phyloP scores from a whole-genome alignment of 164 flowering plant species.

The Brasenia schreberi region DNA sequence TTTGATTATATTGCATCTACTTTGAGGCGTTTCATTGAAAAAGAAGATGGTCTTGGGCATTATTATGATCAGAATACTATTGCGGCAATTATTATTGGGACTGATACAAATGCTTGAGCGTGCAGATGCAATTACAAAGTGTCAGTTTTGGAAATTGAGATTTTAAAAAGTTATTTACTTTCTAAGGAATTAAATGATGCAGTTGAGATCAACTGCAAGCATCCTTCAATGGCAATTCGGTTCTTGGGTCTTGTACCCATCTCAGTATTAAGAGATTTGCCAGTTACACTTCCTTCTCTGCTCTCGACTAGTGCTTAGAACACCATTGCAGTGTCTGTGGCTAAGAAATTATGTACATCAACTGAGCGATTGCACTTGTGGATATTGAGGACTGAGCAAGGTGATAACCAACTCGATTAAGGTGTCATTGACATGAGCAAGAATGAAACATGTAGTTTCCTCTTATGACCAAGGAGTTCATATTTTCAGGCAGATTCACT shows the following conservation, averaged over 20 bases:
- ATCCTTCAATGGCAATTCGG: slow-evolving; percentile 78
- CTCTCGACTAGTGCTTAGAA: slow-evolving; percentile 46
- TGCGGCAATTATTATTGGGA: too few species aligned
- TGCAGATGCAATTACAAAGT: too few species aligned
- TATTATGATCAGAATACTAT: too few species aligned
- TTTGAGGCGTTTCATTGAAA: too few species aligned
- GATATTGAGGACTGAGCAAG: slow-evolving; percentile 6
- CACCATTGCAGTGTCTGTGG: slow-evolving; percentile 37
- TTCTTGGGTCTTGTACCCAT: slow-evolving; percentile 56
- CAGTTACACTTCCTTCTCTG: slow-evolving; percentile 67
- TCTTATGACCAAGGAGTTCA: too few species aligned
- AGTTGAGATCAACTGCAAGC: slow-evolving; percentile 62
- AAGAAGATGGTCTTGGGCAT: too few species aligned
- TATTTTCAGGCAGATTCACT: too few species aligned
- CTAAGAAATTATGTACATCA: slow-evolving; percentile 33
- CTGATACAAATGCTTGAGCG: too few species aligned
- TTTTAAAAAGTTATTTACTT: too few species aligned
- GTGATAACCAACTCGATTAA: slow-evolving; percentile 5
- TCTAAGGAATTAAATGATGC: too few species aligned
- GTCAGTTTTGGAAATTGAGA: too few species aligned
- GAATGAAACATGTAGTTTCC: slow-evolving; percentile 20
- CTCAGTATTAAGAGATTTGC: slow-evolving; percentile 58
- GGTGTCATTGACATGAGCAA: slow-evolving; percentile 42
- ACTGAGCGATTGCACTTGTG: slow-evolving; percentile 58
- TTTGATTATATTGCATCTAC: too few species aligned